phyloP scores from a whole-genome alignment of 352 stramenopile genomes.

The Phytophthora quininea region DNA sequence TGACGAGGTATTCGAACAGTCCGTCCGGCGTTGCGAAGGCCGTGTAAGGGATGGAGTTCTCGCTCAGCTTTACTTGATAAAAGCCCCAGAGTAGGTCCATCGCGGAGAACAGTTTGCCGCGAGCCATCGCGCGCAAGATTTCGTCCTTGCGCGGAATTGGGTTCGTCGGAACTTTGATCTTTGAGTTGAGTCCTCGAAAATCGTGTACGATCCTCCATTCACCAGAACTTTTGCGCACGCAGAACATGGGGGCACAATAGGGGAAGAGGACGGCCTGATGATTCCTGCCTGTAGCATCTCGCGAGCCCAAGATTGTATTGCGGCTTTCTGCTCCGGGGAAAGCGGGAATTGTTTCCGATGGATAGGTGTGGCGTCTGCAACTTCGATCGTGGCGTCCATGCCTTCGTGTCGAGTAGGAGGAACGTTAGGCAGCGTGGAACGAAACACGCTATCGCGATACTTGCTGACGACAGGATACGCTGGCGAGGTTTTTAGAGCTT shows the following conservation, averaged over 20 bases:
- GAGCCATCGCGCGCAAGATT: neutral
- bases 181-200: conserved; percentile 2
- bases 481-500: conserved; percentile 1
- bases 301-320: neutral
- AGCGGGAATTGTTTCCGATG: conserved; percentile 13
- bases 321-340: conserved; percentile 4
- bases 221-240: conserved; percentile 3
- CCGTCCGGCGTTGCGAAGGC: conserved; percentile 12
- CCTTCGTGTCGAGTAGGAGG: conserved; percentile 4
- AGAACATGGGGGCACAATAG: conserved; percentile 14
- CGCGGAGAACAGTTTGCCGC: neutral
- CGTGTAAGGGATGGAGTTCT: conserved; percentile 5
- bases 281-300: conserved; percentile 12
- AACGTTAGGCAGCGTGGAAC: neutral
- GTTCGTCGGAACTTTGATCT: conserved; percentile 1
- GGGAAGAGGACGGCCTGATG: conserved; percentile 6
- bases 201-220: conserved; percentile 21
- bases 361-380: conserved; percentile 2
- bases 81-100: conserved; percentile 16
- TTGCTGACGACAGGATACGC: conserved; percentile 2
- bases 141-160: conserved; percentile 18
- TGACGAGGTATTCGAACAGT: conserved; percentile 13
- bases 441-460: neutral
- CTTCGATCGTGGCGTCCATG: neutral
- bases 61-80: conserved; percentile 3